phyloP scores from a whole-genome alignment of 176 grass and related monocot genomes.

The Musa schizocarpa region DNA sequence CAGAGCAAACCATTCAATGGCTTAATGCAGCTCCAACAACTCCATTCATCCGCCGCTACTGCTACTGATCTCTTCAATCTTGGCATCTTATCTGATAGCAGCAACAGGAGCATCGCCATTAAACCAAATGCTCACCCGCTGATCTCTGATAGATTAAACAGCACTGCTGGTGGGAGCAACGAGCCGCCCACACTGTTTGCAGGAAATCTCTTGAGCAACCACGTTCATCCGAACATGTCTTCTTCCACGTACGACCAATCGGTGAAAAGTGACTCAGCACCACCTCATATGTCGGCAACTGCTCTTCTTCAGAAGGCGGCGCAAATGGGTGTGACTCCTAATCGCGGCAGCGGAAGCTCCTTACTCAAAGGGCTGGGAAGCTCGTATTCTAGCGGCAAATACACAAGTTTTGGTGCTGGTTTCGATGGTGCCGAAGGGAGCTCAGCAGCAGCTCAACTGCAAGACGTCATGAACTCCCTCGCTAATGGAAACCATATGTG shows the following conservation, averaged over 20 bases:
- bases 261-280: background rate
- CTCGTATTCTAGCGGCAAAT: background rate
- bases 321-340: background rate
- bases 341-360: background rate
- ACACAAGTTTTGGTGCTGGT: background rate
- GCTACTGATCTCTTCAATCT: background rate
- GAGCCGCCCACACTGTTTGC: background rate
- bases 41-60: background rate
- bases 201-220: background rate
- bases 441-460: background rate
- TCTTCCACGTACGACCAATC: background rate
- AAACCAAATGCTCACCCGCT: background rate
- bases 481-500: background rate
- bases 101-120: background rate
- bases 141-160: background rate
- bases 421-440: background rate
- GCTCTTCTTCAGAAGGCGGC: conserved; percentile 9
- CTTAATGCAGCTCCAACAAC: conserved; percentile 3
- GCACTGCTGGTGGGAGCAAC: background rate
- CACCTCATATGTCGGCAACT: conserved; percentile 5
- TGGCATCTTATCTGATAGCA: background rate
- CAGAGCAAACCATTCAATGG: conserved; percentile 9
- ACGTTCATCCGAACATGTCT: background rate
- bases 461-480: conserved; percentile 13
- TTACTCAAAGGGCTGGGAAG: conserved; percentile 6